Evolutionary conservation across 2,329 filamentous ascomycete species (phyloP).

Genomic region (Sporothrix luriei): DNA sequence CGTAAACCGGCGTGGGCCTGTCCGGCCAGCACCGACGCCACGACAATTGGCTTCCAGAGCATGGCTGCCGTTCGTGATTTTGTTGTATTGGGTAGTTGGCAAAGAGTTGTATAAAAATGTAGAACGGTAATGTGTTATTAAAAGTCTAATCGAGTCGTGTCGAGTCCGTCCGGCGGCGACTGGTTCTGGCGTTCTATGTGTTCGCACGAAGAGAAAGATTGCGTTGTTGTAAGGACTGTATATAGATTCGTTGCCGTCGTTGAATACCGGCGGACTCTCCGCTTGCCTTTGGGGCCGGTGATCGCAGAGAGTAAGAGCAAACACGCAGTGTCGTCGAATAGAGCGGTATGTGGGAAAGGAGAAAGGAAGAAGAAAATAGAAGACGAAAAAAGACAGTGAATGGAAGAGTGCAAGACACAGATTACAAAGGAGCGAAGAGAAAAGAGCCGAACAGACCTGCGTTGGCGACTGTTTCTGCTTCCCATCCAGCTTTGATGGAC

Average conservation of each 20-base stretch:
- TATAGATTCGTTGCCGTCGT: not conserved
- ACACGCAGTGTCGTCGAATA: constrained; percentile 21
- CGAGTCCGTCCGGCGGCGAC: constrained; percentile 36
- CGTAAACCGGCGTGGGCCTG: constrained; percentile 44
- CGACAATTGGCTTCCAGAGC: constrained; percentile 44
- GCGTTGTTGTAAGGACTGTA: constrained; percentile 1
- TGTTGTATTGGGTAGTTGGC: not conserved
- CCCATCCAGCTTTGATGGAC: constrained; percentile 20
- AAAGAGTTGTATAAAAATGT: not conserved
- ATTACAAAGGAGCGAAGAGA: constrained; percentile 24
- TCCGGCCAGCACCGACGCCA: constrained; percentile 44
- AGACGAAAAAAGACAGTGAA: constrained; percentile 14
- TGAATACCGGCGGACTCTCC: constrained; percentile 13
- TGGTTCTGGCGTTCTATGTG: constrained; percentile 23
- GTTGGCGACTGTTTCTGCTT: constrained; percentile 14
- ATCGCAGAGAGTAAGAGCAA: constrained; percentile 16
- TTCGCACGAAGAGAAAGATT: constrained; percentile 1
- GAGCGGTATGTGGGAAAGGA: constrained; percentile 10
- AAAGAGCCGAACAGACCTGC: constrained; percentile 21
- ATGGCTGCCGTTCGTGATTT: constrained; percentile 39
- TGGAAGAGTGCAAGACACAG: not conserved
- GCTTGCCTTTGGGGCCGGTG: constrained; percentile 22
- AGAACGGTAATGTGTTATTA: not conserved
- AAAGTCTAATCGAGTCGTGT: constrained; percentile 19
- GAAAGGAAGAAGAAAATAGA: not conserved